These are phyloP conservation scores for Dioscorea cayenensis DNA, from an alignment of 116 monocot species.

Conservation along the genomic window DNA sequence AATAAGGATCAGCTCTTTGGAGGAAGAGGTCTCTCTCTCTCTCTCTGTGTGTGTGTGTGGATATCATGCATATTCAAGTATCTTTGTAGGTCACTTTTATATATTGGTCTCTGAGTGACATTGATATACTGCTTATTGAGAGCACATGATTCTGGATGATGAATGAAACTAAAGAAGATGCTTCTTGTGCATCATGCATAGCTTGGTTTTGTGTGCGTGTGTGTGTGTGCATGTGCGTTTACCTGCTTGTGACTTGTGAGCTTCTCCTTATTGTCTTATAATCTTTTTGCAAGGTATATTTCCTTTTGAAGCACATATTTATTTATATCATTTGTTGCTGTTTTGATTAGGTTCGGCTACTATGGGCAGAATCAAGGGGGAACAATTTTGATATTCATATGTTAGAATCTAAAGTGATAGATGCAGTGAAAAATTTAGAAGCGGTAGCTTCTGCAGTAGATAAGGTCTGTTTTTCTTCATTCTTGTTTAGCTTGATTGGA, in stretches of 20 bases:
- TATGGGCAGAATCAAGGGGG: slow-evolving; percentile 56
- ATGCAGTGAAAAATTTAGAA: slow-evolving; percentile 41
- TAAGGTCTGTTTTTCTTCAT: slow-evolving; percentile 33
- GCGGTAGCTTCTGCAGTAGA: slow-evolving; percentile 31
- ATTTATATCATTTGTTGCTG: not conserved
- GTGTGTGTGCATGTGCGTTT: too few species aligned
- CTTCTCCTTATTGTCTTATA: too few species aligned
- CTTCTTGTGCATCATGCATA: too few species aligned
- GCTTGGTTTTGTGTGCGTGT: too few species aligned
- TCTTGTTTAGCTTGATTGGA: not conserved
- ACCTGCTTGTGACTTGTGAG: too few species aligned
- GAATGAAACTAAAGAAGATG: too few species aligned
- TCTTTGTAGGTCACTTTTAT: not conserved
- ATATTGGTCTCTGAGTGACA: not conserved
- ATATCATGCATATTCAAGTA: not conserved
- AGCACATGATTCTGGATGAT: too few species aligned
- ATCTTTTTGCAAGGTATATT: too few species aligned
- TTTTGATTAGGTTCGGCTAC: slow-evolving; percentile 34
- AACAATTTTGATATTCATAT: slow-evolving; percentile 55
- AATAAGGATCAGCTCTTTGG: not conserved
- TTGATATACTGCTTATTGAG: too few species aligned
- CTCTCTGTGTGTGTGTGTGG: not conserved
- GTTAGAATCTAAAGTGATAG: slow-evolving; percentile 37
- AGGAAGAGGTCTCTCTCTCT: not conserved
- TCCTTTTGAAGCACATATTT: not conserved